Evolutionary conservation across 768 basidiomycete species (phyloP), one percentile per base, ranked within the genome.

Genomic region (Podaxis sp.): DNA sequence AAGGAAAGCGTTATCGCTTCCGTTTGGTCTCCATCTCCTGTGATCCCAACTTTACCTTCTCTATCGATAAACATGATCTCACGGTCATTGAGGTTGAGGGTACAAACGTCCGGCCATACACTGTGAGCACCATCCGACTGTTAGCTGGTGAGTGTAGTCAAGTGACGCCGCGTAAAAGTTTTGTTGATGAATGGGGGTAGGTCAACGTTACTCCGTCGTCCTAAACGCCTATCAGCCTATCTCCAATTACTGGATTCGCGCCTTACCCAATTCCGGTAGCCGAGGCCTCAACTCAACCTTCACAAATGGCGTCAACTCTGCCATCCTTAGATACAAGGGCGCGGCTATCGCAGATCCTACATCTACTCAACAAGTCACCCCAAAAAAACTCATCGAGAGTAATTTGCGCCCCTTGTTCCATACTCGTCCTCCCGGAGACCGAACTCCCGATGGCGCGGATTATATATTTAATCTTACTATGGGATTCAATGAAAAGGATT

Each of bases 161-260:
- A 5, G 10, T 42, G 71, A 18, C 62, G 79, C 48, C 69, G 72
- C 23, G 65, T 79, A 32, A 9, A 32, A 32, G 7, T 50, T 73
- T 71, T 44, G 70, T 76, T 6, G 76, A 72, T 48, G 77, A 77
- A 61, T 72, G 76, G 4, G 23, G 35, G 18, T 27, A 58, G 64
- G 52, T 10, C 67, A 68, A 46, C 61, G 67, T 13, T 81, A 82
- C 63, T 81, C 79, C 5, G 70, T 79, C 18, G 67, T 82, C 6
- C 67, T 82, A 18, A 66, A 68, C 7, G 80, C 81, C 7, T 65
- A 79, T 64, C 74, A 81, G 57, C 62, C 73, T 0, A 62, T 78
- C 21, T 75, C 65, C 11, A 86, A 82, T 60, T 85, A 85, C 65
- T 85, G 84, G 83, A 72, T 85, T 47, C 79, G 82, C 25, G 73